Evolutionary conservation across 2,329 filamentous ascomycete genomes (phyloP).

Genomic region (Truncatella angustata): DNA sequence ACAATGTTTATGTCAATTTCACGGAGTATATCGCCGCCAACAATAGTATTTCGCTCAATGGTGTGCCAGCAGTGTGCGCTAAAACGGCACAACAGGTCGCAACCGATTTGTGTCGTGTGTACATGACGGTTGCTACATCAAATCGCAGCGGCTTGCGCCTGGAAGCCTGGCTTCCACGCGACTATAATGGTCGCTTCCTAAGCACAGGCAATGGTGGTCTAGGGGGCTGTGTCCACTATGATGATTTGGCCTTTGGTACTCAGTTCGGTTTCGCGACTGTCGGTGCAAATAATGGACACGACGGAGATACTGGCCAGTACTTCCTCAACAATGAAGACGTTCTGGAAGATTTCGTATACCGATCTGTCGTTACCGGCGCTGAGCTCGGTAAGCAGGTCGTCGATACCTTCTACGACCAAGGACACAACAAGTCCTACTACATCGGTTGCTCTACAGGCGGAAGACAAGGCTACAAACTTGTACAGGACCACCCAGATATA

Average conservation of each 20-base stretch:
- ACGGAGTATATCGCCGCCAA: slow-evolving; percentile 35
- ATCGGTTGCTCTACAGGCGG: slow-evolving; percentile 60
- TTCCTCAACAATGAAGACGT: slow-evolving; percentile 34
- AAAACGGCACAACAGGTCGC: slow-evolving; percentile 11
- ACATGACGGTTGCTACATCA: background rate
- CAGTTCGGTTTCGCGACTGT: slow-evolving; percentile 39
- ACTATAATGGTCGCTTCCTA: slow-evolving; percentile 1
- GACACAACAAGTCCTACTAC: slow-evolving; percentile 47
- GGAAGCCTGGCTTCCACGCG: background rate
- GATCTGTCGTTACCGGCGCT: slow-evolving; percentile 45
- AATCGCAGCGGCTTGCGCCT: background rate
- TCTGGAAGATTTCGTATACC: slow-evolving; percentile 41
- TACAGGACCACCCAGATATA: slow-evolving; percentile 52
- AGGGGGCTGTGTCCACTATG: background rate
- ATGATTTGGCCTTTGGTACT: slow-evolving; percentile 14
- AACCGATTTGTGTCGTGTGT: slow-evolving; percentile 24
- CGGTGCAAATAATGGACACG: slow-evolving; percentile 45
- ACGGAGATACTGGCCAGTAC: slow-evolving; percentile 30
- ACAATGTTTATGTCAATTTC: slow-evolving; percentile 33
- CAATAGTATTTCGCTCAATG: slow-evolving; percentile 35
- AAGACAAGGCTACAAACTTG: slow-evolving; percentile 53
- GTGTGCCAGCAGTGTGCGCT: slow-evolving; percentile 34
- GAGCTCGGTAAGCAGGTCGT: slow-evolving; percentile 46
- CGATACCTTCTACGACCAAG: slow-evolving; percentile 42
- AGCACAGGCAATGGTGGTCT: slow-evolving; percentile 1